Conservation (phyloP, 73 alveolate genomes). For the Tetrahymena elliotti region DNA sequence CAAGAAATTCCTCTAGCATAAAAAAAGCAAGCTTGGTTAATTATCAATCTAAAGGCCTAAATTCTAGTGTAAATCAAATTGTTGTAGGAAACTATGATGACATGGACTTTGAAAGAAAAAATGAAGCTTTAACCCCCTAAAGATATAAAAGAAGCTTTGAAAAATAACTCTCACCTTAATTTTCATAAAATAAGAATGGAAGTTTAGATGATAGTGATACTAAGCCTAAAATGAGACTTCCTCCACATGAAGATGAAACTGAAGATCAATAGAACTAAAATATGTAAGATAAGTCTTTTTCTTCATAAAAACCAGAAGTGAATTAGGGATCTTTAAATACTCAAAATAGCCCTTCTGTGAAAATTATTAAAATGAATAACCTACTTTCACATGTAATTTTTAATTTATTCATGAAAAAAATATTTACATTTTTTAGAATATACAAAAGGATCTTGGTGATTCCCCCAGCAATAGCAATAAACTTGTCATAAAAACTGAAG, state of each 20-base stretch:
- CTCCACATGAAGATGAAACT: not conserved
- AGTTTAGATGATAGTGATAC: not conserved
- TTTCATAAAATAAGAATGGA: not conserved
- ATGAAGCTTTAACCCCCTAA: not conserved
- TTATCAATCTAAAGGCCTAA: not conserved
- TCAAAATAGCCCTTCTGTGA: not conserved
- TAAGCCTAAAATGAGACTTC: not conserved
- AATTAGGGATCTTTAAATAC: not conserved
- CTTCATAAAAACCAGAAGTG: not conserved
- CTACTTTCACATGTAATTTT: not conserved
- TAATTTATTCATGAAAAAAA: not conserved
- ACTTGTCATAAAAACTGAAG: not conserved
- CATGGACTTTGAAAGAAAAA: not conserved
- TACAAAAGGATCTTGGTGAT: not conserved
- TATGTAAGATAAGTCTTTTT: not conserved
- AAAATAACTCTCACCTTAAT: not conserved
- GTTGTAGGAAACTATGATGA: not conserved
- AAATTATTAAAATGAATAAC: not conserved
- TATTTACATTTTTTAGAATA: not conserved
- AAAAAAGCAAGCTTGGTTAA: not conserved
- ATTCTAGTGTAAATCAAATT: not conserved
- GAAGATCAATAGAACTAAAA: not conserved
- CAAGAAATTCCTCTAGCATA: not conserved
- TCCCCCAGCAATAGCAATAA: not conserved
- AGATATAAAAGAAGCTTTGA: not conserved